Conservation (phyloP, 305 asterid species). For the Striga hermonthica region DNA sequence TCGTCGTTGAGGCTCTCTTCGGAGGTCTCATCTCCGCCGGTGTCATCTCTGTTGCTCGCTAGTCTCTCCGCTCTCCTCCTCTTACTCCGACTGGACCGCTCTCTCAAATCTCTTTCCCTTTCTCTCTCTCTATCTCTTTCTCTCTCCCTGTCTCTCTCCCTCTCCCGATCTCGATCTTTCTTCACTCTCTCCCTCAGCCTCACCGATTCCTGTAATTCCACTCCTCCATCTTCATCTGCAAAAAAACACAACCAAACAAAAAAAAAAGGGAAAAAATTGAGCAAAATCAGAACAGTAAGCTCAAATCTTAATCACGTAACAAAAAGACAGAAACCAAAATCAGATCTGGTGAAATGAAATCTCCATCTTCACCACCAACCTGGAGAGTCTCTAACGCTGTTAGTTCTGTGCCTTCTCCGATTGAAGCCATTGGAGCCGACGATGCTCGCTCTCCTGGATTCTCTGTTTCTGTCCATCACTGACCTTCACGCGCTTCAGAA, state of each 20-base stretch:
- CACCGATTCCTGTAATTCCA: constrained; percentile 74
- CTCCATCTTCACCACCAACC: constrained; percentile 35
- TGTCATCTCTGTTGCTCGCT: constrained; percentile 45
- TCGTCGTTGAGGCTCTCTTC: constrained; percentile 92
- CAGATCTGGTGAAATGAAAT: constrained; percentile 39
- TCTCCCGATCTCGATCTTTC: constrained; percentile 86
- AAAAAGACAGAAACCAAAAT: neutral
- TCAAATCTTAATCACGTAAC: constrained; percentile 1
- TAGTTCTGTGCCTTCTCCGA: constrained; percentile 73
- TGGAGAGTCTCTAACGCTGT: constrained; percentile 84
- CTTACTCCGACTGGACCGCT: constrained; percentile 65
- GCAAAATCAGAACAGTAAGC: neutral
- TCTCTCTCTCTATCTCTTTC: constrained; percentile 45
- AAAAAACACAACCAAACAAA: neutral
- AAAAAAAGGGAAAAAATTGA: neutral
- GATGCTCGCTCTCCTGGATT: constrained; percentile 80
- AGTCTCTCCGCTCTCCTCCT: constrained; percentile 71
- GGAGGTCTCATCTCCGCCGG: constrained; percentile 69
- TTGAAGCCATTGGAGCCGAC: constrained; percentile 84
- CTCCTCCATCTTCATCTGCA: constrained; percentile 88
- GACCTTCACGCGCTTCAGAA: constrained; percentile 30
- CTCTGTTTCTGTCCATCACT: constrained; percentile 90
- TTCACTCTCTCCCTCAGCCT: constrained; percentile 83
- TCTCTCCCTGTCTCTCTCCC: constrained; percentile 57
- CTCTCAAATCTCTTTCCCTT: constrained; percentile 70